These are phyloP conservation scores for Diaporthe sp. DNA, from an alignment of 2,329 filamentous ascomycete genomes.

Conservation along the genomic window DNA sequence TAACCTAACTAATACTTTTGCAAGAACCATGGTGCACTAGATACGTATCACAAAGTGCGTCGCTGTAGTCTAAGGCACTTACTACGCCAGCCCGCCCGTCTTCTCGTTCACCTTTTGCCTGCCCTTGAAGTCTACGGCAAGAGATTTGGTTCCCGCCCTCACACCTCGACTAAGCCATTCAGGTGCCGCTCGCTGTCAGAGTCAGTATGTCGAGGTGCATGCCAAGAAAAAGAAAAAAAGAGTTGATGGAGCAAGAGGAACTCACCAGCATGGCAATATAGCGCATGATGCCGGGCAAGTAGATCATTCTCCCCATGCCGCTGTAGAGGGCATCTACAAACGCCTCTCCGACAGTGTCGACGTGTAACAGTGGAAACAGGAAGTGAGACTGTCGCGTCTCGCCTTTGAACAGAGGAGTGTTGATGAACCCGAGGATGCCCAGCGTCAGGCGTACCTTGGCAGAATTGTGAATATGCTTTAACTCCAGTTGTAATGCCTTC, in stretches of 20 bases:
- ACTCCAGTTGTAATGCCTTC: neutral
- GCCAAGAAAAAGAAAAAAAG: neutral
- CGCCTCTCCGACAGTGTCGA: constrained; percentile 45
- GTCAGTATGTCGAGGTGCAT: neutral
- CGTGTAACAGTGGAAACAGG: constrained; percentile 45
- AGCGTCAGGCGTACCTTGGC: constrained; percentile 37
- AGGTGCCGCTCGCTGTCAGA: neutral
- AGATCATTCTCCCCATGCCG: constrained; percentile 44
- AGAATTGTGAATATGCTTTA: neutral
- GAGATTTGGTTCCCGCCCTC: neutral
- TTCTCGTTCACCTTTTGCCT: constrained; percentile 34
- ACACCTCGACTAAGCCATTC: neutral
- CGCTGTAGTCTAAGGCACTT: neutral
- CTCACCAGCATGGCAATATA: constrained; percentile 43
- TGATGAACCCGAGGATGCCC: constrained; percentile 45
- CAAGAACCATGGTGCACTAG: neutral
- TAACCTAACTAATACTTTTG: neutral
- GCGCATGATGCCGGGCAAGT: constrained; percentile 43
- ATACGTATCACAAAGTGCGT: neutral
- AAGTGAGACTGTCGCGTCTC: constrained; percentile 42
- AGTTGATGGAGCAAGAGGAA: neutral
- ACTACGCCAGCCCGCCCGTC: constrained; percentile 23
- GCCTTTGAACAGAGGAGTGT: constrained; percentile 45
- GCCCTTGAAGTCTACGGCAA: constrained; percentile 27
- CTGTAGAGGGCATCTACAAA: constrained; percentile 45